Evolutionary conservation across 257 asterid genomes (phyloP).

Genomic region (Verbena officinalis): DNA sequence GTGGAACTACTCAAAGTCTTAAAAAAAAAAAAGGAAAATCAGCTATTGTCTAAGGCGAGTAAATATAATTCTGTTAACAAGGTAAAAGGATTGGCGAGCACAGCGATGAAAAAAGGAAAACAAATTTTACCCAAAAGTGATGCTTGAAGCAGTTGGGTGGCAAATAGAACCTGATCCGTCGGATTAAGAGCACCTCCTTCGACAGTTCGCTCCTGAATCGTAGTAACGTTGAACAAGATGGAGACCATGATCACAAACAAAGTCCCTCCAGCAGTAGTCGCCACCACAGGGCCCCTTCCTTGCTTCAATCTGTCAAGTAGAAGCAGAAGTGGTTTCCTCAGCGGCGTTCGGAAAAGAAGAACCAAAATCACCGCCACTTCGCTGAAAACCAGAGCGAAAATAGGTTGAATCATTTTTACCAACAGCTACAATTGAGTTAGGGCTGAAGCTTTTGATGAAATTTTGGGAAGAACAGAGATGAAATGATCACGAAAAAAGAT

Average conservation of each 20-base stretch:
- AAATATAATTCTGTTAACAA: not conserved
- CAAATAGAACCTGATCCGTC: constrained; percentile 75
- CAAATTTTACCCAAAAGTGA: constrained; percentile 55
- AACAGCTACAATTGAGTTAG: not conserved
- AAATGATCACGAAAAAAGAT: constrained; percentile 1
- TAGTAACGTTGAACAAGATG: constrained; percentile 44
- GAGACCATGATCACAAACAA: constrained; percentile 56
- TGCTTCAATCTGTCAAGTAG: constrained; percentile 64
- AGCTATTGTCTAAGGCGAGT: not conserved
- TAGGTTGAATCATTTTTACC: constrained; percentile 68
- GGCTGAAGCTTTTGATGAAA: too few relatives aligned
- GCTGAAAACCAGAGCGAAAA: constrained; percentile 55
- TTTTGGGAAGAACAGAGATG: not conserved
- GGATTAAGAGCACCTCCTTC: constrained; percentile 56
- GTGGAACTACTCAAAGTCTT: not conserved
- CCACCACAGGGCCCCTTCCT: constrained; percentile 74
- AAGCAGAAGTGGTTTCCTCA: constrained; percentile 56
- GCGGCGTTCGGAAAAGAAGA: constrained; percentile 72
- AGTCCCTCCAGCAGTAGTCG: constrained; percentile 72
- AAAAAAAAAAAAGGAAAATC: not conserved
- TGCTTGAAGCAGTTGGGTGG: constrained; percentile 66
- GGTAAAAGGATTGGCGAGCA: not conserved
- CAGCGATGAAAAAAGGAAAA: not conserved
- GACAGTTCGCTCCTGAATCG: constrained; percentile 45
- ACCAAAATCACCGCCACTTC: constrained; percentile 57